Conservation (phyloP, 208 protist species). For the Naegleria lovaniensis region DNA sequence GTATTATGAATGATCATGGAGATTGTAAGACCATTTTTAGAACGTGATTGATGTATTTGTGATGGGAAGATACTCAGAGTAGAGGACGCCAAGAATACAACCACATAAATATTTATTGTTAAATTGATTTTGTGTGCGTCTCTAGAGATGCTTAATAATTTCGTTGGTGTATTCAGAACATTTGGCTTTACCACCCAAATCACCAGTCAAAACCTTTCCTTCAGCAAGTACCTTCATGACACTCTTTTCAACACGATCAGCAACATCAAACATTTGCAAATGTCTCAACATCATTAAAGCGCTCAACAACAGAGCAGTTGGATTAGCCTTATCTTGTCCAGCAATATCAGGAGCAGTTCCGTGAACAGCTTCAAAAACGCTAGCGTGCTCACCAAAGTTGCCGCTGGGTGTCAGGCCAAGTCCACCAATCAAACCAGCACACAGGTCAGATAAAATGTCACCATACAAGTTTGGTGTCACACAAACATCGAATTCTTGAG, state of each 20-base stretch:
- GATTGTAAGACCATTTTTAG: too few relatives aligned
- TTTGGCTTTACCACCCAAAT: conserved; percentile 8
- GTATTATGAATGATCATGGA: too few relatives aligned
- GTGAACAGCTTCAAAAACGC: conserved; percentile 42
- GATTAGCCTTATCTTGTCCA: conserved; percentile 30
- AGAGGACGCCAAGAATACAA: not conserved
- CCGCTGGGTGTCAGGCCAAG: conserved; percentile 42
- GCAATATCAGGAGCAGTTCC: conserved; percentile 42
- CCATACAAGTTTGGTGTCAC: conserved; percentile 43
- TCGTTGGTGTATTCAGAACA: conserved; percentile 12
- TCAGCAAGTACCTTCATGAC: conserved; percentile 3
- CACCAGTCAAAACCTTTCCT: conserved; percentile 4
- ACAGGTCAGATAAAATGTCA: conserved; percentile 44
- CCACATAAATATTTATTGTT: not conserved
- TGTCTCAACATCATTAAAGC: conserved; percentile 32
- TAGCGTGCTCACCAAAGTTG: conserved; percentile 38
- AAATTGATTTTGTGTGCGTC: not conserved
- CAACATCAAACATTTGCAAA: conserved; percentile 12
- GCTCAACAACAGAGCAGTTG: conserved; percentile 30
- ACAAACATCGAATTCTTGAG: conserved; percentile 42
- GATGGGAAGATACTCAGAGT: too few relatives aligned
- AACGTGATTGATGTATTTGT: too few relatives aligned
- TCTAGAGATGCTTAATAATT: conserved; percentile 5
- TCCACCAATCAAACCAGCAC: conserved; percentile 41
- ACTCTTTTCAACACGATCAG: conserved; percentile 13